Evolutionary conservation across 306 rosid species (phyloP).

Genomic region (Luffa aegyptiaca): DNA sequence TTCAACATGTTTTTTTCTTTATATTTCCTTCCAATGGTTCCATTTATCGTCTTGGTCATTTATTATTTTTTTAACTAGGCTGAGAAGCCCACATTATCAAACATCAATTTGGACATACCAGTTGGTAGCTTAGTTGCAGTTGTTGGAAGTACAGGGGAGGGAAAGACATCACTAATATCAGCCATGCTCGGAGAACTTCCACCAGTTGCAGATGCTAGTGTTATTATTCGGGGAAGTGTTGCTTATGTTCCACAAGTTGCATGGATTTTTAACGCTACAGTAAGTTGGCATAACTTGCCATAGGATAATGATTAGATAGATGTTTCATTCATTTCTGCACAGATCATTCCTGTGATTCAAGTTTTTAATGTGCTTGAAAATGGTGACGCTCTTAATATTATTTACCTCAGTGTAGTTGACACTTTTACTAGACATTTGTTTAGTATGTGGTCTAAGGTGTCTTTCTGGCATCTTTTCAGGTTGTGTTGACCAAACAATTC

Average conservation of each 20-base stretch:
- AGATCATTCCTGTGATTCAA: not conserved
- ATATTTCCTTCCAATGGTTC: not conserved
- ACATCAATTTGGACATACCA: conserved; percentile 40
- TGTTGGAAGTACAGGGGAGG: conserved; percentile 53
- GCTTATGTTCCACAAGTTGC: conserved; percentile 48
- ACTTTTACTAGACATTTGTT: not conserved
- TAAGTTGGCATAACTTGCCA: conserved; percentile 16
- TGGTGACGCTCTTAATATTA: not conserved
- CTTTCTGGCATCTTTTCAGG: not conserved
- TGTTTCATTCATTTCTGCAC: not conserved
- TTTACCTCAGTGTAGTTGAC: not conserved
- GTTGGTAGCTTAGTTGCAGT: conserved; percentile 48
- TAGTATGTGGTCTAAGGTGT: not conserved
- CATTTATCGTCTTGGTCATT: not conserved
- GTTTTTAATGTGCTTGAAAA: not conserved
- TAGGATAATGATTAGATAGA: not conserved
- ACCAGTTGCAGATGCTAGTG: conserved; percentile 27
- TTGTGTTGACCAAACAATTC: not conserved
- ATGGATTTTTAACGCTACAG: conserved; percentile 42
- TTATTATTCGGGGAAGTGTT: conserved; percentile 35
- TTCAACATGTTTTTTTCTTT: not conserved
- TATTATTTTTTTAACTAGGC: conserved; percentile 16
- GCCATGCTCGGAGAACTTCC: conserved; percentile 59
- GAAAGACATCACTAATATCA: conserved; percentile 45
- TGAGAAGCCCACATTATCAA: conserved; percentile 30